phyloP scores from a whole-genome alignment of 2,329 filamentous ascomycete species.

The Westerdykella ornata region DNA sequence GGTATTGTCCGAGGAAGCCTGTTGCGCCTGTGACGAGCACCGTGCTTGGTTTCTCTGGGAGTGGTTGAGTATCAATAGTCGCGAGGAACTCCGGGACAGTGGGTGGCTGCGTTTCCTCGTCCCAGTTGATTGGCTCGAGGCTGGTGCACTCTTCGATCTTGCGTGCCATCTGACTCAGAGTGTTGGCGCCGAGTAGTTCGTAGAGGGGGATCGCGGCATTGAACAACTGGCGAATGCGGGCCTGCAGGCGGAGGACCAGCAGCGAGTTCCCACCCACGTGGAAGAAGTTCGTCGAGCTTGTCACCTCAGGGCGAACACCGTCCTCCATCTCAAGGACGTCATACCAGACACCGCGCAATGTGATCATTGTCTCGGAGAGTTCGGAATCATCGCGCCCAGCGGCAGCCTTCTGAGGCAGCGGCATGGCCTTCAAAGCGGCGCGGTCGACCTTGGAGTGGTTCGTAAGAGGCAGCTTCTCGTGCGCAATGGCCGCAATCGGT shows the following conservation, averaged over 20 bases:
- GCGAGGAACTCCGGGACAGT: neutral
- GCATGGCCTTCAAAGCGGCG: constrained; percentile 10
- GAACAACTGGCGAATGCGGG: constrained; percentile 30
- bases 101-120: constrained; percentile 29
- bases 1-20: constrained; percentile 6
- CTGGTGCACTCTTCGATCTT: constrained; percentile 14
- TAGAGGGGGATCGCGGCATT: constrained; percentile 26
- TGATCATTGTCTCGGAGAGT: constrained; percentile 1
- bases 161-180: constrained; percentile 38
- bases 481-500: constrained; percentile 3
- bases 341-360: constrained; percentile 6
- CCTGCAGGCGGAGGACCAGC: constrained; percentile 37
- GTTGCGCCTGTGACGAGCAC: constrained; percentile 14
- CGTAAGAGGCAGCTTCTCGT: constrained; percentile 8
- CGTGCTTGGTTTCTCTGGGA: neutral
- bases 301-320: neutral
- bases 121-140: constrained; percentile 35
- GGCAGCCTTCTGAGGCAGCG: constrained; percentile 7
- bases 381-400: neutral
- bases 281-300: constrained; percentile 38
- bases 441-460: constrained; percentile 11
- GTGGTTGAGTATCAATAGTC: neutral
- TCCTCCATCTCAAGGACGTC: constrained; percentile 5
- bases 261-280: constrained; percentile 40
- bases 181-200: constrained; percentile 37